phyloP scores from a whole-genome alignment of 495 filamentous ascomycete genomes.

The Terfezia boudieri region DNA sequence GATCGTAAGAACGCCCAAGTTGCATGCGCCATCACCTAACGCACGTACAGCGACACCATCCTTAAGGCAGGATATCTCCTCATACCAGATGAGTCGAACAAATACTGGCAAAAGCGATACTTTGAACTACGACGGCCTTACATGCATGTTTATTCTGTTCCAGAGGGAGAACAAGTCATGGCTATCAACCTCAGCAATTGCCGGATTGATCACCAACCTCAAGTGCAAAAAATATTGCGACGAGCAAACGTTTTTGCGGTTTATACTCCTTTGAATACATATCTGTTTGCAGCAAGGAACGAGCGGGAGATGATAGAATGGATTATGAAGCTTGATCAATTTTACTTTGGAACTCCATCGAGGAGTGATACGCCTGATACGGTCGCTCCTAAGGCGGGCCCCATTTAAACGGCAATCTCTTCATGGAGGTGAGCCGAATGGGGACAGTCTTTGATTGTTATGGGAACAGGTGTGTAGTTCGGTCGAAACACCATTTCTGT shows the following conservation, averaged over 20 bases:
- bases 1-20: slow-evolving; percentile 13
- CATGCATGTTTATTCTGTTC: slow-evolving; percentile 63
- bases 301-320: slow-evolving; percentile 85
- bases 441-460: too few relatives aligned
- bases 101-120: slow-evolving; percentile 71
- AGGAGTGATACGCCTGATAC: too few relatives aligned
- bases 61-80: slow-evolving; percentile 69
- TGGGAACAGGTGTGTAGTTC: too few relatives aligned
- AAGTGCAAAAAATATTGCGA: slow-evolving; percentile 56
- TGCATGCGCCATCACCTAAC: slow-evolving; percentile 9
- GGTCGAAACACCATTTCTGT: too few relatives aligned
- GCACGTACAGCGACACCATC: slow-evolving; percentile 28
- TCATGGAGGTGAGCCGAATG: too few relatives aligned
- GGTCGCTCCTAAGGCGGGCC: too few relatives aligned
- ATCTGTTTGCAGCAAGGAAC: slow-evolving; percentile 69
- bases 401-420: too few relatives aligned
- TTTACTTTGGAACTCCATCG: slow-evolving; percentile 14
- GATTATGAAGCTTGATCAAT: slow-evolving; percentile 59
- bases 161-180: slow-evolving; percentile 71
- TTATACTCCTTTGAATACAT: slow-evolving; percentile 81
- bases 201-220: slow-evolving; percentile 67
- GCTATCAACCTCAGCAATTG: slow-evolving; percentile 69
- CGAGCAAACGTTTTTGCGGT: slow-evolving; percentile 52
- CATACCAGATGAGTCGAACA: slow-evolving; percentile 48
- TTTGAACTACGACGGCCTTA: slow-evolving; percentile 86